Evolutionary conservation across 2,329 filamentous ascomycete genomes (phyloP), one percentile per base, ranked within the genome.

Genomic region (Colletotrichum brevisporum): DNA sequence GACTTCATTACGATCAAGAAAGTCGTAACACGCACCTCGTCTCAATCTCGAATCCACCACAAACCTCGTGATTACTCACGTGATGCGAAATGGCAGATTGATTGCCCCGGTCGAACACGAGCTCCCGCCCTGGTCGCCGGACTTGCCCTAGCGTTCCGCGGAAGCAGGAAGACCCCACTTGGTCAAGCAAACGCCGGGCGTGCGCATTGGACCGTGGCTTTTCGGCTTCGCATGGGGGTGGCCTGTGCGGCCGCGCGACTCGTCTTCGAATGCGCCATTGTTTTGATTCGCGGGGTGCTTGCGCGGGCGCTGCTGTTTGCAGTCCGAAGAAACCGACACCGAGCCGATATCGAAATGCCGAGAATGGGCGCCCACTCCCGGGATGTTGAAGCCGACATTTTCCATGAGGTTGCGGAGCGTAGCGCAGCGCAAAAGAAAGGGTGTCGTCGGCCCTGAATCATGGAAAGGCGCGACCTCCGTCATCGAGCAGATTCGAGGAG

Each of bases 201-300:
- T 69, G 54, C 62, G 13, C 54, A 24, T 21, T 41, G 63, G 51
- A n/a, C 21, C n/a, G 61, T 68, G 53, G 61, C 66, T 69, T 65
- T 54, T 54, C 31, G 31, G 59, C 64, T 70, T 70, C 67, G 68
- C 67, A 70, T 70, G 64, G 58, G 39, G 26, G 47, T 58, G 67
- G 64, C 57, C 67, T 58, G 67, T 68, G 67, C 64, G 27, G 24
- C 16, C 24, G 21, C 16, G 47, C 59, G 65, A 67, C 59, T 56
- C 55, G 16, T 55, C 47, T 55, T 18, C 36, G 31, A 56, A 41
- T 55, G 56, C 62, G 62, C 62, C 26, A 67, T 67, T 50, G n/a
- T 66, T 61, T 27, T 66, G 51, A 67, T 48, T 56, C 51, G 55
- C 56, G 31, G 45, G 18, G n/a, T 43, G 36, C 15, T 26, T 21